Percentiles rank a stretch among this genome's conserved stretches.
Evolutionary conservation across 2,329 filamentous ascomycete genomes (phyloP).

Genomic region (Zymoseptoria brevis): DNA sequence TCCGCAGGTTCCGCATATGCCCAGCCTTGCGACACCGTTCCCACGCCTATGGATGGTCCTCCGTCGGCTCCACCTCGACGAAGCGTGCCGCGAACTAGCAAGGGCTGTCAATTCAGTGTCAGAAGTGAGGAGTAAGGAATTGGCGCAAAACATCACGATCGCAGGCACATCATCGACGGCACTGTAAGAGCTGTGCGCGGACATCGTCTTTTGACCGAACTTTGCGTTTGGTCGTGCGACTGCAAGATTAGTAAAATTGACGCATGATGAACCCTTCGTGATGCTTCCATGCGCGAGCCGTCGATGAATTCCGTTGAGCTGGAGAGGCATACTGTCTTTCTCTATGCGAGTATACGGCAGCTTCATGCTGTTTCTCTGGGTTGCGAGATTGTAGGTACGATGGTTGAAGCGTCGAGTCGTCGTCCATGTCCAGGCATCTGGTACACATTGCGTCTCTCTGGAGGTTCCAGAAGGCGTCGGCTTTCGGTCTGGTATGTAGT

Average conservation of each 20-base stretch:
- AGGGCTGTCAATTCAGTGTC: too few species aligned
- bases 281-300: not conserved
- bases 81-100: too few species aligned
- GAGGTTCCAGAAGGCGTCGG: not conserved
- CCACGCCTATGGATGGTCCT: too few species aligned
- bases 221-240: too few species aligned
- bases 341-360: not conserved
- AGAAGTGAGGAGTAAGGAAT: not conserved
- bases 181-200: too few species aligned
- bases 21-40: not conserved
- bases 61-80: too few species aligned
- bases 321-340: not conserved
- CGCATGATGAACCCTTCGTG: not conserved
- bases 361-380: not conserved
- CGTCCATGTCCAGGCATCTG: not conserved
- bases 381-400: not conserved
- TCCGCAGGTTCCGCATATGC: too few species aligned
- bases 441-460: not conserved
- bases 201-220: too few species aligned
- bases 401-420: not conserved
- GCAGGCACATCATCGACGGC: not conserved
- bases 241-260: not conserved
- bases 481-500: not conserved
- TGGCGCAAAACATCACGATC: not conserved
- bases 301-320: not conserved